A percentile compares a stretch with the other conserved stretches of the same genome.
phyloP scores from a whole-genome alignment of 371 early-diverging fungal species.

The Entomophthora muscae region DNA sequence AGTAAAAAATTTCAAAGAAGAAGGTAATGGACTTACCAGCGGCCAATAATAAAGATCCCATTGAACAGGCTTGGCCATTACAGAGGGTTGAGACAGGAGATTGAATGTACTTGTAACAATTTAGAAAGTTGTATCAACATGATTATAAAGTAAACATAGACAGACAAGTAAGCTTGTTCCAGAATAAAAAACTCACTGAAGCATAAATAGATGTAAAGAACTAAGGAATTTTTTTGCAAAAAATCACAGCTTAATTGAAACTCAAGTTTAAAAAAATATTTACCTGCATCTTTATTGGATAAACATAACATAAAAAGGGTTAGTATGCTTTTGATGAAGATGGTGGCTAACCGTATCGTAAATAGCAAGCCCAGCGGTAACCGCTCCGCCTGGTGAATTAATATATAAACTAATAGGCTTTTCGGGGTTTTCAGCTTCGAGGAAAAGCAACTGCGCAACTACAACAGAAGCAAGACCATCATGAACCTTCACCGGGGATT shows the following conservation, averaged over 20 bases:
- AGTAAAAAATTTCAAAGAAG: neutral
- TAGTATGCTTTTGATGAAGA: too few species aligned
- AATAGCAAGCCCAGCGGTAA: conserved; percentile 89
- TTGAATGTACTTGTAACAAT: conserved; percentile 57
- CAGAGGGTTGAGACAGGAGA: conserved; percentile 87
- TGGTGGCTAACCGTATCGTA: conserved; percentile 82
- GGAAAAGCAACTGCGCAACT: conserved; percentile 86
- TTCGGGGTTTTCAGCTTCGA: conserved; percentile 87
- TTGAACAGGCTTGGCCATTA: conserved; percentile 92
- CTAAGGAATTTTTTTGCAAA: too few species aligned
- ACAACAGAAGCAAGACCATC: conserved; percentile 68
- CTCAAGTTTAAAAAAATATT: neutral
- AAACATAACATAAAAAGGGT: too few species aligned
- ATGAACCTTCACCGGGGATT: conserved; percentile 33
- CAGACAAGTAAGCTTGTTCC: too few species aligned
- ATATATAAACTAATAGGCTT: conserved; percentile 89
- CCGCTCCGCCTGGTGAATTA: conserved; percentile 91
- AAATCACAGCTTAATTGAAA: too few species aligned
- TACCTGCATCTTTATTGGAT: neutral
- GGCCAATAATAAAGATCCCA: conserved; percentile 88
- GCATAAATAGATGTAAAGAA: too few species aligned
- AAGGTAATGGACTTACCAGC: conserved; percentile 31
- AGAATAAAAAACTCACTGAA: too few species aligned
- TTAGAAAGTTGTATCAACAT: too few species aligned
- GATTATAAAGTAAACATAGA: too few species aligned